Percentiles rank a stretch among this genome's conserved stretches.
phyloP scores from a whole-genome alignment of 2,329 filamentous ascomycete genomes.

The Botrytis byssoidea region DNA sequence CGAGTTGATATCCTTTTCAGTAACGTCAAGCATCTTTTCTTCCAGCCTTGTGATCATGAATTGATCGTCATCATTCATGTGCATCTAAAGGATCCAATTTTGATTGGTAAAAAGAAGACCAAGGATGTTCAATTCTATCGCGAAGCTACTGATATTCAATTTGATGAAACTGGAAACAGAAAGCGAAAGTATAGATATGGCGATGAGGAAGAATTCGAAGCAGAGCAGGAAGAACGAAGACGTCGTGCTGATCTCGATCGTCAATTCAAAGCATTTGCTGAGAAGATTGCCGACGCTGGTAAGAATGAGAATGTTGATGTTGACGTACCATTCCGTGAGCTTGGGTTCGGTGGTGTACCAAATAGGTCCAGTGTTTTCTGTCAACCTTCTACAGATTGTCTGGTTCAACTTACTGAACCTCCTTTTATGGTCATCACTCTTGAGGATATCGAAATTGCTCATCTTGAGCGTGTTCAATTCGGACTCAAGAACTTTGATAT shows the following conservation, averaged over 20 bases:
- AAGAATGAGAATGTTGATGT: conserved; percentile 89
- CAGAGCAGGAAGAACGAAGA: conserved; percentile 93
- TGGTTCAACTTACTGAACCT: conserved; percentile 95
- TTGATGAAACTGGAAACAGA: conserved; percentile 96
- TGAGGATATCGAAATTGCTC: conserved; percentile 93
- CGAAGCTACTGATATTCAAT: conserved; percentile 97
- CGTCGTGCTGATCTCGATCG: conserved; percentile 89
- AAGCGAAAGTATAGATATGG: conserved; percentile 97
- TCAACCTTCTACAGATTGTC: conserved; percentile 92
- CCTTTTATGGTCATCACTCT: conserved; percentile 95
- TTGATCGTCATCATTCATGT: conserved; percentile 98
- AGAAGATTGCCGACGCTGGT: conserved; percentile 95
- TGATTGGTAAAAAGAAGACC: conserved; percentile 97
- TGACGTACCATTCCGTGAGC: conserved; percentile 93
- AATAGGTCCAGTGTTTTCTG: conserved; percentile 94
- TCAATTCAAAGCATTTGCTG: conserved; percentile 92
- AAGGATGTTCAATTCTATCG: conserved; percentile 98
- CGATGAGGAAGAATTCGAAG: conserved; percentile 97
- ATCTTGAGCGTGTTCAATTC: conserved; percentile 93
- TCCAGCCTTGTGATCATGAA: conserved; percentile 95
- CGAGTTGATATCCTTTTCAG: conserved; percentile 93
- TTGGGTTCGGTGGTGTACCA: conserved; percentile 95
- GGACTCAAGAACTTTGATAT: conserved; percentile 99
- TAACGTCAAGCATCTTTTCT: conserved; percentile 98
- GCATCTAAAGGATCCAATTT: conserved; percentile 95